A percentile compares a stretch with the other conserved stretches of the same genome.
Conservation (phyloP, 768 basidiomycete species). For the Hygrocybe punicea region DNA sequence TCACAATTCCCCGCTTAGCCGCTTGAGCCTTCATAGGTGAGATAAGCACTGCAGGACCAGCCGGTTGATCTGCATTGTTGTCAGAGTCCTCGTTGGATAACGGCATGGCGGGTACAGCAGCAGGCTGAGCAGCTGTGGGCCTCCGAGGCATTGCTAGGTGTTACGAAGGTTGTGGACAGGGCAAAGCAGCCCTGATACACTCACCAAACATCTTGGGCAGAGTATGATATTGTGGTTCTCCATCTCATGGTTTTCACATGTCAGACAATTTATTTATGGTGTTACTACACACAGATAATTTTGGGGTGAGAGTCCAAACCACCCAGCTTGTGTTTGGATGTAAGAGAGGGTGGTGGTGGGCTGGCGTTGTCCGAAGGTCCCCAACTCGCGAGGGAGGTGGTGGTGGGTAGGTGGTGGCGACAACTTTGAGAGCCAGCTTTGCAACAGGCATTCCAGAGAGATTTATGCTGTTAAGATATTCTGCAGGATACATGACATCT, state of each 20-base stretch:
- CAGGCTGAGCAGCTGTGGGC: background rate
- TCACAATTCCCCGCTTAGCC: background rate
- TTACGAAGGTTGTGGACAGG: background rate
- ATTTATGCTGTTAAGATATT: too few species aligned
- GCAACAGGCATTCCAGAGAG: conserved; percentile 29
- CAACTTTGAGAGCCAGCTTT: conserved; percentile 19
- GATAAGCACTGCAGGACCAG: conserved; percentile 4
- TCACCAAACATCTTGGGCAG: background rate
- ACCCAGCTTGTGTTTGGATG: too few species aligned
- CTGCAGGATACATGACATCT: too few species aligned
- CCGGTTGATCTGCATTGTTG: background rate
- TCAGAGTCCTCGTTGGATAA: background rate
- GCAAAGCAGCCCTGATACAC: background rate
- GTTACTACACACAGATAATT: too few species aligned
- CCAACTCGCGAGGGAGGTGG: too few species aligned
- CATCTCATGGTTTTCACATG: too few species aligned
- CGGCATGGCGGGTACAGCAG: background rate
- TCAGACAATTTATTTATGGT: too few species aligned
- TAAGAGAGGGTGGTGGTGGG: too few species aligned
- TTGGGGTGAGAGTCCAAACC: too few species aligned
- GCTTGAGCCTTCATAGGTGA: conserved; percentile 11
- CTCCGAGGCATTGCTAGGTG: background rate
- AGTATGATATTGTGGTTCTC: background rate
- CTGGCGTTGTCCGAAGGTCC: too few species aligned
- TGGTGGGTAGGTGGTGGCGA: too few species aligned